Percentiles rank a stretch among this genome's conserved stretches.
Conservation (phyloP, 2,329 filamentous ascomycete genomes). For the Fusarium sp. region DNA sequence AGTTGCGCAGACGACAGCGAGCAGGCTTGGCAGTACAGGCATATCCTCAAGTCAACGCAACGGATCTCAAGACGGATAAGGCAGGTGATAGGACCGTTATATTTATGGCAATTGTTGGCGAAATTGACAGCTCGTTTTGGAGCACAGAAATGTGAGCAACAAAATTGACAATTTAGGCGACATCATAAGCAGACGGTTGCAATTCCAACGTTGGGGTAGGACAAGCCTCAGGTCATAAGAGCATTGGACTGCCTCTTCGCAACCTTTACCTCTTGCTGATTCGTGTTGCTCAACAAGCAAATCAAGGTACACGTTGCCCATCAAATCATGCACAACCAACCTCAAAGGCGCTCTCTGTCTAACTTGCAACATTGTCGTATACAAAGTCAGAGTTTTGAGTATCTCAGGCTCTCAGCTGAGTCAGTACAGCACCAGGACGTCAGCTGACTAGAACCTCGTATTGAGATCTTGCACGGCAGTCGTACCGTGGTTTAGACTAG, state of each 20-base stretch:
- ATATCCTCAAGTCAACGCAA: constrained; percentile 18
- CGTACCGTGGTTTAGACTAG: constrained; percentile 11
- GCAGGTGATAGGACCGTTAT: constrained; percentile 21
- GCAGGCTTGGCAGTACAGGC: constrained; percentile 14
- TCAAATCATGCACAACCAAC: not conserved
- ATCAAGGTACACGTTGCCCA: not conserved
- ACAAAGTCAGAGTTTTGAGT: not conserved
- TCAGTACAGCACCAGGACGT: constrained; percentile 1
- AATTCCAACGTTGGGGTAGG: not conserved
- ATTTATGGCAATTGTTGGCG: constrained; percentile 20
- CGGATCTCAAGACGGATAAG: constrained; percentile 23
- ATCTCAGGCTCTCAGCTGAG: constrained; percentile 7
- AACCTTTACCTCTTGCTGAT: not conserved
- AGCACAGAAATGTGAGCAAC: not conserved
- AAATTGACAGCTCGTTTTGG: constrained; percentile 26
- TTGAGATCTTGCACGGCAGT: not conserved
- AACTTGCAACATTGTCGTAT: not conserved
- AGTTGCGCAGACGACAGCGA: not conserved
- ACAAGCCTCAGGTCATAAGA: constrained; percentile 3
- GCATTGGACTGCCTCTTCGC: not conserved
- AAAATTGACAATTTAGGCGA: not conserved
- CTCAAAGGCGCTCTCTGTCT: not conserved
- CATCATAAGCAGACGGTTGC: constrained; percentile 13
- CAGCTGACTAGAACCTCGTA: constrained; percentile 26
- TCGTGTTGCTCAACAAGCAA: not conserved